Evolutionary conservation across 2,329 filamentous ascomycete genomes (phyloP), one percentile per base, ranked within the genome.

Genomic region (Macrophomina tecta): DNA sequence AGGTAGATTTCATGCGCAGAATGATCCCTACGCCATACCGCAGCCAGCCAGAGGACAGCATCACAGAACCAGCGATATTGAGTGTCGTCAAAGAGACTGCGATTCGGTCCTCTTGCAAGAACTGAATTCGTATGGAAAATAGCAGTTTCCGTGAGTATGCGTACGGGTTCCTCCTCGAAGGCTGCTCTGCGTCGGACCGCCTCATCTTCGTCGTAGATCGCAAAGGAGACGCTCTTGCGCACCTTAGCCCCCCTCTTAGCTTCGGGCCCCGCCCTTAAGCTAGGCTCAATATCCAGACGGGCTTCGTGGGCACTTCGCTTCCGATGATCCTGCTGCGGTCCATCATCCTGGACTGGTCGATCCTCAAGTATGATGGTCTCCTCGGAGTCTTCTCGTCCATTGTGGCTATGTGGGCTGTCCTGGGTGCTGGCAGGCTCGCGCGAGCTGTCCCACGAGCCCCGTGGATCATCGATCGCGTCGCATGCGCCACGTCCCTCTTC

Each of bases 251-350:
- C 40, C 12, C 7, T 51, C 48, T 32, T 14, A 14, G 3, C 48
- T 14, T 4, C 28, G 48, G 23, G 18, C 28, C 48, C 11, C 14
- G 48, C 48, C 28, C 28, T 32, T 14, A 2, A 45, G 9, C n/a
- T 14, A 40, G 52, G 34, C n/a, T 9, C 14, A 23, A 30, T 7
- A 55, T 55, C 52, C 16, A 55, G n/a, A 55, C 5, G 32, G n/a
- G 52, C 52, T 40, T 55, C 52, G 16, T 30, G 2, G 52, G 52
- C 52, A 55, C 34, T 40, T 23, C 52, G 52, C 34, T 55, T 55
- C 16, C 52, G 52, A 34, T 23, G n/a, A n/a, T 55, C 52, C 32
- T 55, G 34, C 7, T 55, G 34, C 52, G 14, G 16, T 11, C n/a
- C 7, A 23, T 28, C 12, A 40, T 9, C 34, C 34, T 38, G 6